These are phyloP conservation scores for Lanmaoa pseudosensibilis DNA, from an alignment of 768 basidiomycete species.

Conservation along the genomic window DNA sequence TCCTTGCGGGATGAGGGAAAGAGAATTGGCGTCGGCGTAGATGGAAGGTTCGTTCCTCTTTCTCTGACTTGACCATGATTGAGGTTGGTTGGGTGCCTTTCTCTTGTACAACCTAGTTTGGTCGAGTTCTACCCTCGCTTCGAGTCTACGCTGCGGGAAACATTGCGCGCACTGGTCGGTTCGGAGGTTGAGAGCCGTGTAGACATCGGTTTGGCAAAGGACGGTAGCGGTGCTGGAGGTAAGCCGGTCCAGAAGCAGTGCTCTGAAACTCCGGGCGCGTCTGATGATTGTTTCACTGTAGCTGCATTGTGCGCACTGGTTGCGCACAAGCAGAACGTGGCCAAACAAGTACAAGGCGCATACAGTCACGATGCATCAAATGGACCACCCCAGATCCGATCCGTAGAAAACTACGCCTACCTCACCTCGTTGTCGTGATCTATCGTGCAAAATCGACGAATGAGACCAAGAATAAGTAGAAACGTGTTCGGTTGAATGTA, in stretches of 20 bases:
- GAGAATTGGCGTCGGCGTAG: slow-evolving; percentile 81
- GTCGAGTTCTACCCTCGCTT: slow-evolving; percentile 93
- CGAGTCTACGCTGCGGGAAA: slow-evolving; percentile 68
- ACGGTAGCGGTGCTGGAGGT: slow-evolving; percentile 98
- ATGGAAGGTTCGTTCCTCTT: slow-evolving; percentile 68
- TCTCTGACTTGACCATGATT: neutral
- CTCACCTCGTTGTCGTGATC: slow-evolving; percentile 23
- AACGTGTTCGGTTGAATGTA: slow-evolving; percentile 1
- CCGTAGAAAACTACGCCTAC: slow-evolving; percentile 13
- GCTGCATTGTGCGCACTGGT: slow-evolving; percentile 83
- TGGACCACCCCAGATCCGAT: slow-evolving; percentile 12
- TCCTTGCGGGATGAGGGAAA: slow-evolving; percentile 38
- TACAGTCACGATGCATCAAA: slow-evolving; percentile 5
- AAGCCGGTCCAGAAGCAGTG: slow-evolving; percentile 28
- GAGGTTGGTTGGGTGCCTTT: neutral
- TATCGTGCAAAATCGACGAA: slow-evolving; percentile 1
- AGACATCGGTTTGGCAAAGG: slow-evolving; percentile 91
- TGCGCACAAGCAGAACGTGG: slow-evolving; percentile 26
- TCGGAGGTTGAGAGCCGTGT: slow-evolving; percentile 76
- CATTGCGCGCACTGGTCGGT: slow-evolving; percentile 76
- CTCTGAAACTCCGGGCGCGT: neutral
- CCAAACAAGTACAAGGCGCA: slow-evolving; percentile 11
- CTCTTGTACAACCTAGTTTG: slow-evolving; percentile 48
- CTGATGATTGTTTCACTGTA: slow-evolving; percentile 30
- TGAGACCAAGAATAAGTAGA: neutral